Conservation (phyloP, 2,329 filamentous ascomycete genomes). For the Domatiomyces catenatus region DNA sequence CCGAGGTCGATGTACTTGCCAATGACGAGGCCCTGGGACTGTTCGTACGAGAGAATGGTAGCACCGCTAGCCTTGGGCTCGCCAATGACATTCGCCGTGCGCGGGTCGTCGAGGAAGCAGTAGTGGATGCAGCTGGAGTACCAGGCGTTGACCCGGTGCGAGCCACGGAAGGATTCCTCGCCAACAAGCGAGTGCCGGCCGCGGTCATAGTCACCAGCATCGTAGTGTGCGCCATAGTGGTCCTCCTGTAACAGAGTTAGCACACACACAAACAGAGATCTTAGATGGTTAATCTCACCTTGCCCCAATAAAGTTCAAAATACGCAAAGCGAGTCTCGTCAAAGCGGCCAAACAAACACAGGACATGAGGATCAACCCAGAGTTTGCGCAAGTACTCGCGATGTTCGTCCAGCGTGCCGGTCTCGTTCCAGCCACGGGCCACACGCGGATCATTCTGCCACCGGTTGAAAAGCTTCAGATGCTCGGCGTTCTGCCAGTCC, state of each 20-base stretch:
- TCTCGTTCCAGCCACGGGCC: constrained; percentile 65
- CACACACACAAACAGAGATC: constrained; percentile 20
- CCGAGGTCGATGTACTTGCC: constrained; percentile 59
- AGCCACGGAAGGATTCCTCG: constrained; percentile 40
- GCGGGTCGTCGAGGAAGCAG: constrained; percentile 43
- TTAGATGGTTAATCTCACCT: constrained; percentile 33
- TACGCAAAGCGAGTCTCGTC: constrained; percentile 59
- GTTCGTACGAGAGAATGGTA: constrained; percentile 58
- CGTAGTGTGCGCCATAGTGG: constrained; percentile 44
- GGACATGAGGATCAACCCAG: constrained; percentile 55
- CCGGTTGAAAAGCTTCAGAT: constrained; percentile 57
- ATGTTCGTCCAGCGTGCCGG: constrained; percentile 59
- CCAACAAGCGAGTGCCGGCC: constrained; percentile 48
- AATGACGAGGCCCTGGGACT: constrained; percentile 56
- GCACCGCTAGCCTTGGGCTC: constrained; percentile 59
- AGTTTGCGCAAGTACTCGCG: constrained; percentile 53
- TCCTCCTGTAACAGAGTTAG: constrained; percentile 34
- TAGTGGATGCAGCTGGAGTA: constrained; percentile 44
- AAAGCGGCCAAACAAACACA: constrained; percentile 56
- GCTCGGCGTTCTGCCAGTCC: constrained; percentile 47
- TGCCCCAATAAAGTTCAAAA: constrained; percentile 68
- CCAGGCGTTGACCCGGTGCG: constrained; percentile 43
- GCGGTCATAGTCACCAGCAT: constrained; percentile 41
- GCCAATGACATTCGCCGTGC: constrained; percentile 38
- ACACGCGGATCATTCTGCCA: constrained; percentile 80